Base-by-base conservation (phyloP, 2,329 filamentous ascomycete species). In the Raffaelea albimanens region DNA sequence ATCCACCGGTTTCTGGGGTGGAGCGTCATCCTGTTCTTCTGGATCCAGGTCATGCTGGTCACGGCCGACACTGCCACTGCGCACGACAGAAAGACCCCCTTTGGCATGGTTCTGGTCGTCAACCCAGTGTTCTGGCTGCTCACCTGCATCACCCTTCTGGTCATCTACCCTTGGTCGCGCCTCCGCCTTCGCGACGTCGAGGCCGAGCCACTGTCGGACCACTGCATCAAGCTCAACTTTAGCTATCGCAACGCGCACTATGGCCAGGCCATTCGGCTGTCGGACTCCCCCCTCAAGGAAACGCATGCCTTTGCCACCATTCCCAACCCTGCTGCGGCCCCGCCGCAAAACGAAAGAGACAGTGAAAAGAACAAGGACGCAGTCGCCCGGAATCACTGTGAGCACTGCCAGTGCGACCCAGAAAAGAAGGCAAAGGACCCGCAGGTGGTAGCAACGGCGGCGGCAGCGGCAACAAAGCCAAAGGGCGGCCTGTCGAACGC, bases 251-350 rank as follows among this genome's bases (percentile, higher is more conserved):
- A 75, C 20, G 77, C 80, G 9, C 70, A 74, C 45, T 70, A 73
- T 49, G 72, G 77, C 52, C 72, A 74, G 48, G 73, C 72, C 41
- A 69, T 78, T 45, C 77, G 82, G 38, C 64, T 88, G 21, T 76
- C 83, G 3, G 72, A 74, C 46, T 69, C 71, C 9, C 83, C 84
- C 0, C 67, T 87, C 36, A 64, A 73, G 9, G 85, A 90, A 63
- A 87, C 83, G 72, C 85, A 90, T 64, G 77, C 80, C 0, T 90
- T 90, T 58, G 85, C 85, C 40, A 82, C 82, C 1, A 85, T 89
- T 51, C 80, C 83, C 1, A 73, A 78, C 50, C 70, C 75, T 2
- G 59, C 67, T 46, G 56, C 56, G 13, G 29, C 44, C 31, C 23
- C 40, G 9, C 41, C 46, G 8, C 36, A 19, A n/a, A 42, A 52